Conservation (phyloP, 129 eudicot species). For the Flaveria brownii region DNA sequence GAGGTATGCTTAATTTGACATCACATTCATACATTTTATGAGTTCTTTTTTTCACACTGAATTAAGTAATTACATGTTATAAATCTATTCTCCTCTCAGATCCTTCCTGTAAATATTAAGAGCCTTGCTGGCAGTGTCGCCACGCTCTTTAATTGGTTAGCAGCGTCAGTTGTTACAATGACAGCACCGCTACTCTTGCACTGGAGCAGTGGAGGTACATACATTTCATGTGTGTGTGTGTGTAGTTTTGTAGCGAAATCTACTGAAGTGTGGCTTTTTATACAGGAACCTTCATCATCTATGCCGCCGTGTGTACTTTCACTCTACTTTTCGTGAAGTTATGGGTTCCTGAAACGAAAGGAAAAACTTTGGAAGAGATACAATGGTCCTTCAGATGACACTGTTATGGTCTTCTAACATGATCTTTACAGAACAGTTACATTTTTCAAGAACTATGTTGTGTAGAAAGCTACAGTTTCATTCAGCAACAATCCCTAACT, state of each 20-base stretch:
- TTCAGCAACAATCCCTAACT: no score
- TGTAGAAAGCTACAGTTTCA: no score
- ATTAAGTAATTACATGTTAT: neutral
- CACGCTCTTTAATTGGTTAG: constrained; percentile 67
- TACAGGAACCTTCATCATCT: constrained; percentile 73
- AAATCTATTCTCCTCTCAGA: constrained; percentile 43
- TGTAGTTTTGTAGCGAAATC: constrained; percentile 14
- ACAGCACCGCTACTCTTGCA: constrained; percentile 62
- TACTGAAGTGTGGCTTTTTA: constrained; percentile 14
- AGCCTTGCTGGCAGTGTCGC: constrained; percentile 91
- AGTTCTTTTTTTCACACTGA: neutral
- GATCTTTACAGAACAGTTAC: constrained; percentile 22
- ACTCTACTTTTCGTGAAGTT: constrained; percentile 55
- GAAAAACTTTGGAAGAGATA: constrained; percentile 81
- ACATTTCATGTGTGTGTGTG: constrained; percentile 27
- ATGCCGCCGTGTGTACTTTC: constrained; percentile 55
- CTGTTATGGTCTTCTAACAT: constrained; percentile 7
- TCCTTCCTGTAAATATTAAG: constrained; percentile 80
- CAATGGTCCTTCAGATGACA: constrained; percentile 68
- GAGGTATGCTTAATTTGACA: constrained; percentile 52
- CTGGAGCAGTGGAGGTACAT: constrained; percentile 84
- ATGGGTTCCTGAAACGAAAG: constrained; percentile 94
- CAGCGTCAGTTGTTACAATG: constrained; percentile 66
- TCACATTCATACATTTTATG: neutral
- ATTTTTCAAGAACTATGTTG: neutral